Evolutionary conservation across 2,329 filamentous ascomycete genomes (phyloP).

Genomic region (Aspergillus sergii): DNA sequence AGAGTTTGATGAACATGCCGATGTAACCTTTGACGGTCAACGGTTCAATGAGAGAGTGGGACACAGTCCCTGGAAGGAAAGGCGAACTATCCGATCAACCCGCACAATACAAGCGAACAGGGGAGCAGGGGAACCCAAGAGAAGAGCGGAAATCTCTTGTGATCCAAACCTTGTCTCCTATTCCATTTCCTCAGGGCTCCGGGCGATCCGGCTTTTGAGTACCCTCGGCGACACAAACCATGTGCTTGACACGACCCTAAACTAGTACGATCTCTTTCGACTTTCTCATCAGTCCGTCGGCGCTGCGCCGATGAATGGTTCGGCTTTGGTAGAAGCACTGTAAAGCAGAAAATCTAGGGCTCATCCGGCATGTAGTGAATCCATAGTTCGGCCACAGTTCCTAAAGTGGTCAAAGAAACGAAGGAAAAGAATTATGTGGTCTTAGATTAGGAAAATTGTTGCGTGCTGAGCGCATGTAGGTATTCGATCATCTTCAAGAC

Average conservation of each 20-base stretch:
- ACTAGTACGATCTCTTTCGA: neutral
- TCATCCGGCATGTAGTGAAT: neutral
- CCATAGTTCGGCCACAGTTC: neutral
- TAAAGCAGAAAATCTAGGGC: neutral
- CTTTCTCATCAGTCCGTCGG: neutral
- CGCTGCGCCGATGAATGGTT: neutral
- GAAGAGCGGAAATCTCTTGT: neutral
- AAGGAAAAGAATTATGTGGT: neutral
- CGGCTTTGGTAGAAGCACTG: neutral
- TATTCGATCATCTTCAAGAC: neutral
- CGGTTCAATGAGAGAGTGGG: neutral
- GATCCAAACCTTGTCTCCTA: neutral
- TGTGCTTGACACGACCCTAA: neutral
- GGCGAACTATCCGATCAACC: neutral
- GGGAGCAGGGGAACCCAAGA: too few species aligned
- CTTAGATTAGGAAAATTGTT: too few species aligned
- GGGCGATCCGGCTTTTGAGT: neutral
- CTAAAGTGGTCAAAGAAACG: neutral
- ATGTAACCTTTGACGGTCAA: neutral
- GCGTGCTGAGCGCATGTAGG: neutral
- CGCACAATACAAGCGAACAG: neutral
- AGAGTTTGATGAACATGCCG: neutral
- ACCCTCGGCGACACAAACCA: neutral
- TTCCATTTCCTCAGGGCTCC: neutral
- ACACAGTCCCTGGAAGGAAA: neutral